Conservation (phyloP, 176 grass and related monocot genomes). For the Paspalum notatum region DNA sequence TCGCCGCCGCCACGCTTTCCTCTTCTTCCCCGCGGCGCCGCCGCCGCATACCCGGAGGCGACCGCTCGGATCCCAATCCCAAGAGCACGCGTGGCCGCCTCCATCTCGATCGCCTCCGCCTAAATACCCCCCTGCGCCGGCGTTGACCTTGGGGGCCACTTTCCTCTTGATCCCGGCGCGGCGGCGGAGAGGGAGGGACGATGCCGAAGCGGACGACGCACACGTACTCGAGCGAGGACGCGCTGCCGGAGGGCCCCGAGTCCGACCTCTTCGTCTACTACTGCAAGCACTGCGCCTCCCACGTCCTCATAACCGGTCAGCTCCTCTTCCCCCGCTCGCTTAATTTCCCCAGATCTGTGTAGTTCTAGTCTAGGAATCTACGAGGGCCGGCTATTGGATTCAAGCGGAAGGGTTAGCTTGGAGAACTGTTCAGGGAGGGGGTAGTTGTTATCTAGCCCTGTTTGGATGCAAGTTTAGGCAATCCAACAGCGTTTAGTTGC, state of each 20-base stretch:
- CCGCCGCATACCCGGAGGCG: neutral
- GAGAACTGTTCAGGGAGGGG: neutral
- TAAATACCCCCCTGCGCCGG: neutral
- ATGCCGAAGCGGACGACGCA: constrained; percentile 99
- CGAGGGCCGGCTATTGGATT: neutral
- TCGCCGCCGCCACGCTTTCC: constrained; percentile 6
- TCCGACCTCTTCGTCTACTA: constrained; percentile 99
- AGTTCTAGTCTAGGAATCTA: neutral
- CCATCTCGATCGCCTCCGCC: neutral
- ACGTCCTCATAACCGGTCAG: constrained; percentile 91
- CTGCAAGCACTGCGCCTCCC: constrained; percentile 96
- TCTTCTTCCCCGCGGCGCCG: neutral
- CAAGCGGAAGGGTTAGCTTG: neutral
- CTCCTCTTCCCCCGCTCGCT: constrained; percentile 1
- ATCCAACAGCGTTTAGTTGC: neutral
- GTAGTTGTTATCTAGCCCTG: neutral
- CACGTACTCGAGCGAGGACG: constrained; percentile 99
- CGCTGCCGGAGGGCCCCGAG: constrained; percentile 82
- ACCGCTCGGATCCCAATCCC: neutral
- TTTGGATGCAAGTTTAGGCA: neutral
- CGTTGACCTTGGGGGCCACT: neutral
- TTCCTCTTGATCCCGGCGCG: neutral
- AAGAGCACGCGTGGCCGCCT: neutral
- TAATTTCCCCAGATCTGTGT: constrained; percentile 34
- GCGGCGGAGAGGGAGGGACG: constrained; percentile 26